Evolutionary conservation across 495 filamentous ascomycete species (phyloP), one percentile per base, ranked within the genome.

Genomic region (Aspergillus nanangensis): DNA sequence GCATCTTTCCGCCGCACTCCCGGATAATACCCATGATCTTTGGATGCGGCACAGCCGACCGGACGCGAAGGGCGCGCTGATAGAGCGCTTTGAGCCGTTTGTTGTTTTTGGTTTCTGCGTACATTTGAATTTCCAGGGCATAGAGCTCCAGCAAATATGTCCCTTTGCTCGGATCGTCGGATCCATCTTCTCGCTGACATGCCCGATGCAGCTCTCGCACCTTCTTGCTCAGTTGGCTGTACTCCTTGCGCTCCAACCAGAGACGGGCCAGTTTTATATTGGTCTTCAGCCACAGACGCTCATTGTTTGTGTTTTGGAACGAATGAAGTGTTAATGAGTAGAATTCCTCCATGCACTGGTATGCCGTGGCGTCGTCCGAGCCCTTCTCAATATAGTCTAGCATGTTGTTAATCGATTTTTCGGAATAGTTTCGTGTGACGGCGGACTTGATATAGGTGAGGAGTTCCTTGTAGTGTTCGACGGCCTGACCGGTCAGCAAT

Each of bases 391-490:
- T 94, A 66, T 85, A 95, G 69, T 97, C 95, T 22, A 98, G 88
- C 84, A 98, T 96, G 62, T 96, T 98, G 70, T 96, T 96, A 66
- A 98, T 95, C 8, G 92, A 96, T 65, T 97, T 98, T 64, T 98
- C 93, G 8, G 94, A 96, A 65, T 97, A 96, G 65, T 97, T 98
- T 42, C 93, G 86, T 19, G 94, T 97, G 40, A 97, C 92, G 18
- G 93, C 91, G 20, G 88, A 93, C 61, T 91, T 94, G 67, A 97
- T 91, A 61, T 97, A 98, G 25, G 90, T 97, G 48, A 98, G 82
- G 21, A 98, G 88, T 63, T 97, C 91, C 46, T 77, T 80, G 66
- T 95, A 98, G 59, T 97, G 90, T 67, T 94, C 84, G n/a, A 91
- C 81, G 14, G 93, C 92, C 92, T 98, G n/a, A n/a, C n/a, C n/a